phyloP scores from a whole-genome alignment of 805 yeast genomes.

The Tetrapisispora fleetii region DNA sequence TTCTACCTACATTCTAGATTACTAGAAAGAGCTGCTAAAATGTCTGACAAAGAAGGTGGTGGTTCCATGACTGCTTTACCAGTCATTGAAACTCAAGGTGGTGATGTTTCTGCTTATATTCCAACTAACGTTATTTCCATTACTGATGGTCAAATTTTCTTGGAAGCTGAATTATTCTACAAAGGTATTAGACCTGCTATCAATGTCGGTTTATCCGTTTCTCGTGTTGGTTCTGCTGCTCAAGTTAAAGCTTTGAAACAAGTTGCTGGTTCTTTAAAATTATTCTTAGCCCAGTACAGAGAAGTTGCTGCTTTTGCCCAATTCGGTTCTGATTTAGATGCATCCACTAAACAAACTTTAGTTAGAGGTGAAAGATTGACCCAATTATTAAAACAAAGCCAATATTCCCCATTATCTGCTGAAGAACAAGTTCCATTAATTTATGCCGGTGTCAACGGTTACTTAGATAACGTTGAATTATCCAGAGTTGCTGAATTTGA shows the following conservation, averaged over 20 bases:
- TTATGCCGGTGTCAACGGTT: conserved; percentile 99
- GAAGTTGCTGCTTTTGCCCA: conserved; percentile 99
- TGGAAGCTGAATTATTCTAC: conserved; percentile 99
- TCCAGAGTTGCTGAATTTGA: conserved; percentile 86
- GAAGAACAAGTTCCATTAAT: conserved; percentile 98
- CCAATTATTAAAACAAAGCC: conserved; percentile 96
- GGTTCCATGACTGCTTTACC: conserved; percentile 96
- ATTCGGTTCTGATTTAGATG: conserved; percentile 99
- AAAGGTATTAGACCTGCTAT: conserved; percentile 99
- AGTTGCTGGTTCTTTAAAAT: conserved; percentile 99
- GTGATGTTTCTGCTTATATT: conserved; percentile 97
- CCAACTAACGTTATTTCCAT: conserved; percentile 97
- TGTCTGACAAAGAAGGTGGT: conserved; percentile 80
- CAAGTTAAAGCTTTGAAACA: conserved; percentile 99
- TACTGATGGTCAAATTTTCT: conserved; percentile 96
- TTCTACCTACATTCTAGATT: conserved; percentile 92
- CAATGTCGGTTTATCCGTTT: conserved; percentile 98
- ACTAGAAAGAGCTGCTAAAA: conserved; percentile 95
- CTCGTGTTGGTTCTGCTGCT: conserved; percentile 99
- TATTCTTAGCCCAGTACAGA: conserved; percentile 99
- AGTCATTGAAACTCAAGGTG: conserved; percentile 97
- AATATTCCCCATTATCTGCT: conserved; percentile 92
- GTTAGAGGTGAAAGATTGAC: conserved; percentile 99
- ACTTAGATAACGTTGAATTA: conserved; percentile 77
- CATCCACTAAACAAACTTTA: conserved; percentile 98